A percentile compares a stretch with the other conserved stretches of the same genome.
Conservation (phyloP, 1,284 basidiomycete species). For the Trichosporon sp. region DNA sequence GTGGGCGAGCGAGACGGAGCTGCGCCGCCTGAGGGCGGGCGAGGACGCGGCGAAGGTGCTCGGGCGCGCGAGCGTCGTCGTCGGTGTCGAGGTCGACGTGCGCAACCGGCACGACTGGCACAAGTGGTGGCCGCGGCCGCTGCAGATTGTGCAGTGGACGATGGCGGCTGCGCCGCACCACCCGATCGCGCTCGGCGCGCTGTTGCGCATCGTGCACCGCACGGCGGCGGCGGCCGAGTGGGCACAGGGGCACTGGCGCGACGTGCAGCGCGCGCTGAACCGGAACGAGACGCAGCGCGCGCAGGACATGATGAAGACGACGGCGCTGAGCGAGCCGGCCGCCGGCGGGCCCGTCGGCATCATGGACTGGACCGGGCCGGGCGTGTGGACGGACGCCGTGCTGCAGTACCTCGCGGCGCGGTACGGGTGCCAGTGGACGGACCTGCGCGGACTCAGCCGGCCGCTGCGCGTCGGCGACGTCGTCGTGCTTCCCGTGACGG, state of each 20-base stretch:
- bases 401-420: slow-evolving; percentile 39
- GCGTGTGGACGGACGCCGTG: slow-evolving; percentile 48
- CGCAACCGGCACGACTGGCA: slow-evolving; percentile 47
- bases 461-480: slow-evolving; percentile 49
- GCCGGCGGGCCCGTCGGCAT: slow-evolving; percentile 46
- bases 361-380: slow-evolving; percentile 49
- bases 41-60: slow-evolving; percentile 29
- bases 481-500: slow-evolving; percentile 48
- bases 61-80: slow-evolving; percentile 42
- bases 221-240: slow-evolving; percentile 40
- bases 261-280: slow-evolving; percentile 10
- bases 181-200: slow-evolving; percentile 40
- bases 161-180: slow-evolving; percentile 43
- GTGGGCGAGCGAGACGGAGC: slow-evolving; percentile 23
- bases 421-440: slow-evolving; percentile 44
- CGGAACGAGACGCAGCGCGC: neutral
- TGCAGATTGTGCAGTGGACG: slow-evolving; percentile 52
- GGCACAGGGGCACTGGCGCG: slow-evolving; percentile 24
- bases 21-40: slow-evolving; percentile 22
- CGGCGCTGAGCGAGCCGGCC: slow-evolving; percentile 29
- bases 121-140: slow-evolving; percentile 48
- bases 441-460: slow-evolving; percentile 34
- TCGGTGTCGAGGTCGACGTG: slow-evolving; percentile 51
- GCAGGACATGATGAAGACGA: slow-evolving; percentile 17
- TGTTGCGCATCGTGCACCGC: slow-evolving; percentile 39